Conservation (phyloP, 2,329 filamentous ascomycete species). For the Madurella fahalii region DNA sequence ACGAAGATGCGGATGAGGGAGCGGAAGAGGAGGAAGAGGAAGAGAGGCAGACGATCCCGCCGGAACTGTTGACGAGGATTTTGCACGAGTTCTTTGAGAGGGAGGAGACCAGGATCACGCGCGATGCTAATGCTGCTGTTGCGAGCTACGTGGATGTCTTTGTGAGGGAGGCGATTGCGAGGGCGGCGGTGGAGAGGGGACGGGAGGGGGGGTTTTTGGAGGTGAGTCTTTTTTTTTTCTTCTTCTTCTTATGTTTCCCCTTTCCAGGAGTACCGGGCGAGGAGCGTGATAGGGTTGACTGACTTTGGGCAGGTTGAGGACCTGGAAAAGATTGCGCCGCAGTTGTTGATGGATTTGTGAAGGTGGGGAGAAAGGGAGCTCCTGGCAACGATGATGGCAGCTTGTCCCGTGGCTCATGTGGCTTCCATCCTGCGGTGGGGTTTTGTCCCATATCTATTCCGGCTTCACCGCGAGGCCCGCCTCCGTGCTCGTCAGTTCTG, state of each 20-base stretch:
- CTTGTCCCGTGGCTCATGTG: no score
- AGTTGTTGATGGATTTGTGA: conserved; percentile 82
- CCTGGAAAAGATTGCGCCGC: conserved; percentile 80
- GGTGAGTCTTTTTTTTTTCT: conserved; percentile 43
- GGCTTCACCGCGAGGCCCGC: no score
- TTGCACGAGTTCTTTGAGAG: conserved; percentile 76
- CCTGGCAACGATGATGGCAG: not conserved
- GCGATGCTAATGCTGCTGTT: conserved; percentile 71
- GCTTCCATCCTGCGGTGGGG: no score
- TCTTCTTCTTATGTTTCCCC: conserved; percentile 9
- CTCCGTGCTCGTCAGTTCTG: no score
- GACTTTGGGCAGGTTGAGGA: conserved; percentile 64
- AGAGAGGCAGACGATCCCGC: conserved; percentile 55
- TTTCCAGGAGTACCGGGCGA: not conserved
- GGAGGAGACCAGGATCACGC: conserved; percentile 67
- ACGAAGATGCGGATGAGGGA: conserved; percentile 24
- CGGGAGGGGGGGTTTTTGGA: conserved; percentile 64
- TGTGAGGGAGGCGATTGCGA: conserved; percentile 79
- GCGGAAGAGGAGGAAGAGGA: conserved; percentile 23
- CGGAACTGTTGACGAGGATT: conserved; percentile 69
- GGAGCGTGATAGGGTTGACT: not conserved
- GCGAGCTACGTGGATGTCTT: conserved; percentile 89
- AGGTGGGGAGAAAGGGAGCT: not conserved
- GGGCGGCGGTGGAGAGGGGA: conserved; percentile 65
- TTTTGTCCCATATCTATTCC: no score